Conservation (phyloP, 768 basidiomycete genomes). For the Butyriboletus loyo region DNA sequence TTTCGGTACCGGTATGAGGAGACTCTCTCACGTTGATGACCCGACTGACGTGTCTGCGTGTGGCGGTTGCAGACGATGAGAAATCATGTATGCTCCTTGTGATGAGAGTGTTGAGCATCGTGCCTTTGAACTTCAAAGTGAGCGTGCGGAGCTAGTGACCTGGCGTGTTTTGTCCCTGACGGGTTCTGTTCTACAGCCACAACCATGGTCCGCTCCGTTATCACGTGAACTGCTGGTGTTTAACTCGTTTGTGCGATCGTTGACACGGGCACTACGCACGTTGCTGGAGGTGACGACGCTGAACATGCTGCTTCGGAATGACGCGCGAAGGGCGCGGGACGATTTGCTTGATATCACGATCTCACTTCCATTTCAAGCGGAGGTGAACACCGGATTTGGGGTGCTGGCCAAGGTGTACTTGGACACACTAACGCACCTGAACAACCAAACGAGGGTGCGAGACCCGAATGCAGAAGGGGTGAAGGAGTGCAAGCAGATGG, state of each 20-base stretch:
- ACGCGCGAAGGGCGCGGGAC: conserved; percentile 83
- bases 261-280: conserved; percentile 86
- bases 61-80: conserved; percentile 68
- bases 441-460: conserved; percentile 71
- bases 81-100: conserved; percentile 93
- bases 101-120: conserved; percentile 94
- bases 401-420: conserved; percentile 96
- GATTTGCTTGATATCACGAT: conserved; percentile 91
- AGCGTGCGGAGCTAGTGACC: conserved; percentile 14
- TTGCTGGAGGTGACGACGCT: conserved; percentile 87
- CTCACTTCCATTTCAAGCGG: conserved; percentile 90
- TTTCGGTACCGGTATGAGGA: conserved; percentile 76
- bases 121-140: conserved; percentile 93
- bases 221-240: conserved; percentile 96
- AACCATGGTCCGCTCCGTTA: conserved; percentile 93
- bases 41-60: conserved; percentile 19
- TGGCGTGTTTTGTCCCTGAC: conserved; percentile 2
- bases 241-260: conserved; percentile 93
- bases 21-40: conserved; percentile 30
- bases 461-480: conserved; percentile 79
- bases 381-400: conserved; percentile 97
- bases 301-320: conserved; percentile 89
- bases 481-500: conserved; percentile 77
- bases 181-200: conserved; percentile 48
- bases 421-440: conserved; percentile 87